Evolutionary conservation across 192 early-diverging fungal species (phyloP).

Genomic region (Umbelopsis ramanniana): DNA sequence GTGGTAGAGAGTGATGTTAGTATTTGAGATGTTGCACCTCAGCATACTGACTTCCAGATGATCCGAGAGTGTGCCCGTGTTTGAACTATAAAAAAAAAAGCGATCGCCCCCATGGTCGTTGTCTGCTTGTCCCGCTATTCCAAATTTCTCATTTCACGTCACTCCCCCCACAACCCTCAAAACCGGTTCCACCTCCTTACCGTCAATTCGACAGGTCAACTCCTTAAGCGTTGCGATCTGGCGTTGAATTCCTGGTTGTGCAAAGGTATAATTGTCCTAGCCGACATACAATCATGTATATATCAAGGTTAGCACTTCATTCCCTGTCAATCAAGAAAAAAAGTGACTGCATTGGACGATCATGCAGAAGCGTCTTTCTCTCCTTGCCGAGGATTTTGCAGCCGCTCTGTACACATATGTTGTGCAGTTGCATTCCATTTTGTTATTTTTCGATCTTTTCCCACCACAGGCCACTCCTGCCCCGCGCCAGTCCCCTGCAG

Average conservation of each 20-base stretch:
- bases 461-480: slow-evolving; percentile 9
- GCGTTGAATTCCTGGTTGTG: slow-evolving; percentile 95
- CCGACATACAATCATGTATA: background rate
- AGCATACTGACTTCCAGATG: background rate
- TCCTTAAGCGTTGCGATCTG: slow-evolving; percentile 90
- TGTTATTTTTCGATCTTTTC: background rate
- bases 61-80: background rate
- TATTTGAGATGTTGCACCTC: background rate
- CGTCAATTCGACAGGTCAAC: slow-evolving; percentile 91
- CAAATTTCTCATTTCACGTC: background rate
- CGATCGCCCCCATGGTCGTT: background rate
- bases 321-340: slow-evolving; percentile 5
- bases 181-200: slow-evolving; percentile 43
- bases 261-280: slow-evolving; percentile 96
- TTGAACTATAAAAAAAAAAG: background rate
- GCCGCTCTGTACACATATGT: background rate
- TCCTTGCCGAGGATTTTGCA: background rate
- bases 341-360: slow-evolving; percentile 7
- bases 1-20: background rate
- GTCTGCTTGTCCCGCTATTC: background rate
- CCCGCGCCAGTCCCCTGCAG: slow-evolving; percentile 21
- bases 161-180: slow-evolving; percentile 19
- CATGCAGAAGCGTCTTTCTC: background rate
- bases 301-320: background rate
- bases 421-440: background rate